Conservation (phyloP, 768 basidiomycete species). For the Tephrocybe sp. region DNA sequence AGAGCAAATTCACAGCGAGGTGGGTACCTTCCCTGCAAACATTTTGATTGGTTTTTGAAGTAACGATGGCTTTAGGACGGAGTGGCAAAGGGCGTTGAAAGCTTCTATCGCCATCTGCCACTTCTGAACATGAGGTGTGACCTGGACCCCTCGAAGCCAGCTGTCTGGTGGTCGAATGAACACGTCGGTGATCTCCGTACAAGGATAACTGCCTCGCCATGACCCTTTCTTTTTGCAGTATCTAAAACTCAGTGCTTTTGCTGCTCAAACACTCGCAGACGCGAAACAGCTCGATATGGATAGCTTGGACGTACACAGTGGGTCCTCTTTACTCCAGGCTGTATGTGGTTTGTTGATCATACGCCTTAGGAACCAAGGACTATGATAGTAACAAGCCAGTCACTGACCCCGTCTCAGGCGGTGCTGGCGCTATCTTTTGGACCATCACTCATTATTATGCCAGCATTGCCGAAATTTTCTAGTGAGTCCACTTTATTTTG, state of each 20-base stretch:
- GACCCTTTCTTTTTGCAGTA: not conserved
- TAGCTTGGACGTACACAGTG: conserved; percentile 50
- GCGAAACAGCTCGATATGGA: conserved; percentile 32
- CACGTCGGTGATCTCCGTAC: conserved; percentile 31
- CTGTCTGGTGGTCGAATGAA: conserved; percentile 59
- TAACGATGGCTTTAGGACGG: conserved; percentile 40
- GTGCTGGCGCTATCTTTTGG: conserved; percentile 48
- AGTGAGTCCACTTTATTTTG: conserved; percentile 24
- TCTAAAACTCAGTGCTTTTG: conserved; percentile 7
- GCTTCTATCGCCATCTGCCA: conserved; percentile 61
- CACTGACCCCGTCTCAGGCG: conserved; percentile 43
- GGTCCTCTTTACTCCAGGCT: conserved; percentile 13
- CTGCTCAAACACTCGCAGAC: conserved; percentile 4
- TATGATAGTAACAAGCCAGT: conserved; percentile 39
- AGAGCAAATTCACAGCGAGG: conserved; percentile 50
- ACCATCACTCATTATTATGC: conserved; percentile 48
- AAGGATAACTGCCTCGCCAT: not conserved
- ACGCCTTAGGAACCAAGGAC: conserved; percentile 37
- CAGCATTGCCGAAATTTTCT: conserved; percentile 48
- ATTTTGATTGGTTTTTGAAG: not conserved
- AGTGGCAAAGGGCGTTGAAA: conserved; percentile 44
- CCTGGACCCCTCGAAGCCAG: conserved; percentile 47
- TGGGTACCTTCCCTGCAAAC: conserved; percentile 19
- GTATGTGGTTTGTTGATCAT: not conserved
- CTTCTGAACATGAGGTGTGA: conserved; percentile 66